These are phyloP conservation scores for Nicotiana paniculata DNA, from an alignment of 257 asterid species.

Conservation along the genomic window DNA sequence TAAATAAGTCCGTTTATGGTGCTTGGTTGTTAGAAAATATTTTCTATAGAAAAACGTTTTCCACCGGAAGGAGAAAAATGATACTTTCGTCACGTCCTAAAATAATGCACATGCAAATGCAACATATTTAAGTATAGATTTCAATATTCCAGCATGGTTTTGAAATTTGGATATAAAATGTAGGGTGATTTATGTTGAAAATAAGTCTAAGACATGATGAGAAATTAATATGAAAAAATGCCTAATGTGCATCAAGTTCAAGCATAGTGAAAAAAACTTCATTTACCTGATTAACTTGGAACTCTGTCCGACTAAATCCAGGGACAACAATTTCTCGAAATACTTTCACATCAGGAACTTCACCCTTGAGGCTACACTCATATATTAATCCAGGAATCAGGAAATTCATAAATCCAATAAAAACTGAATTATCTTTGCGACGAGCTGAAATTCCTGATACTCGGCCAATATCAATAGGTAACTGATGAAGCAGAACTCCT, in stretches of 20 bases:
- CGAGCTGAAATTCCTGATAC: constrained; percentile 64
- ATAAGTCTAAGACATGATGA: too few relatives aligned
- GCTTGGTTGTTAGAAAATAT: too few relatives aligned
- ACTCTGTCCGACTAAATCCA: constrained; percentile 67
- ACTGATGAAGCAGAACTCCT: constrained; percentile 55
- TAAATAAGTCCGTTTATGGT: too few relatives aligned
- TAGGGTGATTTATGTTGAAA: not conserved
- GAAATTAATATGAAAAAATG: too few relatives aligned
- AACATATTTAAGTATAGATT: not conserved
- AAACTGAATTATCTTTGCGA: constrained; percentile 51
- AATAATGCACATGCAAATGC: not conserved
- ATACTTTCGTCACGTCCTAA: too few relatives aligned
- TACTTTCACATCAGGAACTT: constrained; percentile 49
- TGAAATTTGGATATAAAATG: not conserved
- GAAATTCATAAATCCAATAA: constrained; percentile 76
- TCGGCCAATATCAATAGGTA: constrained; percentile 80
- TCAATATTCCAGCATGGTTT: not conserved
- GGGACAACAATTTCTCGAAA: constrained; percentile 73
- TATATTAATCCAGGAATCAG: constrained; percentile 79
- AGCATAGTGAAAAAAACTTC: not conserved
- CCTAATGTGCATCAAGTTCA: not conserved
- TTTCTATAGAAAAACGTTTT: too few relatives aligned
- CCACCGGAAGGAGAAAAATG: too few relatives aligned
- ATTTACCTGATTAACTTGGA: constrained; percentile 70
- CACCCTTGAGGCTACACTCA: constrained; percentile 53